Conservation (phyloP, 148 eudicot species). For the Arctostaphylos glauca region DNA sequence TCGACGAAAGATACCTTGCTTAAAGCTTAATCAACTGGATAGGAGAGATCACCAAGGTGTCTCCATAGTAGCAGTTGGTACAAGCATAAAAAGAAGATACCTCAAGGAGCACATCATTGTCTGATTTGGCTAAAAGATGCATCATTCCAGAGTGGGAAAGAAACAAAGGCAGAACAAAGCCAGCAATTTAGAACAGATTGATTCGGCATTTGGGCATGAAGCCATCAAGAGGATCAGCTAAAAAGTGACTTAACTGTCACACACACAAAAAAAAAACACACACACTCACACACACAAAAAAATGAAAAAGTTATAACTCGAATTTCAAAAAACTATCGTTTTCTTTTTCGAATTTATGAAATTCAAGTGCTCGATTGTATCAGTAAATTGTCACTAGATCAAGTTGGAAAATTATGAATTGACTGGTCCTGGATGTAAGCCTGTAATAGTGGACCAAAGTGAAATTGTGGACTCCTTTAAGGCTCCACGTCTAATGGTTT, state of each 20-base stretch:
- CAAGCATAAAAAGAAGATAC: slow-evolving; percentile 15
- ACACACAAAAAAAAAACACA: background rate
- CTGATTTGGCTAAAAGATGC: slow-evolving; percentile 45
- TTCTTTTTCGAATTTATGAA: background rate
- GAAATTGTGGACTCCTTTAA: background rate
- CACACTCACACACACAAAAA: background rate
- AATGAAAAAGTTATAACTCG: background rate
- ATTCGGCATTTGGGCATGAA: no score
- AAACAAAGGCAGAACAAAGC: background rate
- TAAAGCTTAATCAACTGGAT: slow-evolving; percentile 22
- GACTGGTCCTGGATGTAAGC: no score
- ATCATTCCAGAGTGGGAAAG: slow-evolving; percentile 31
- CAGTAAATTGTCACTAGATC: background rate
- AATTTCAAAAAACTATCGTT: background rate
- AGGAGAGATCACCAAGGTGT: slow-evolving; percentile 10
- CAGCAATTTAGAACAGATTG: background rate
- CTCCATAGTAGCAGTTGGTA: background rate
- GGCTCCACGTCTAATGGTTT: background rate
- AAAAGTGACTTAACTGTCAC: background rate
- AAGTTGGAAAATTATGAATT: background rate
- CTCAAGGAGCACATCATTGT: slow-evolving; percentile 36
- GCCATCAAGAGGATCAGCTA: no score
- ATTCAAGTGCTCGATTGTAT: background rate
- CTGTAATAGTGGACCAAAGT: background rate
- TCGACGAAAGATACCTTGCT: slow-evolving; percentile 25